Percentiles rank a stretch among this genome's conserved stretches.
These are phyloP conservation scores for Brassica balearica DNA, from an alignment of 441 rosid species.

Conservation along the genomic window DNA sequence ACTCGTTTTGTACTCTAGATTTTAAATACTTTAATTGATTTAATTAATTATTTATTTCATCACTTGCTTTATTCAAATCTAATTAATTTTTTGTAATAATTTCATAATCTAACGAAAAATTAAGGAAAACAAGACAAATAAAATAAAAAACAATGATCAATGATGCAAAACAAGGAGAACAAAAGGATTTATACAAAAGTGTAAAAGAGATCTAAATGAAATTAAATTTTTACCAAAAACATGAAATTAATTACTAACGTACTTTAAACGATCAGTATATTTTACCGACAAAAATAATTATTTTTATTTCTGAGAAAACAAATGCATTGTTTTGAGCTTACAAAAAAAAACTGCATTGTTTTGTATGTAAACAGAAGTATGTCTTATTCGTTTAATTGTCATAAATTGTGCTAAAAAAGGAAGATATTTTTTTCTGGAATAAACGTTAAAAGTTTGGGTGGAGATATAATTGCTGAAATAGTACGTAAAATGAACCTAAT, in stretches of 20 bases:
- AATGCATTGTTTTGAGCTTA: background rate
- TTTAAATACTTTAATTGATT: background rate
- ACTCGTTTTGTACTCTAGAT: conserved; percentile 27
- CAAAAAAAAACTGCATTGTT: no score
- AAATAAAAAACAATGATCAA: no score
- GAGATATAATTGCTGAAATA: background rate
- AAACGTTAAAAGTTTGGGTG: background rate
- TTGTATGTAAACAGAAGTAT: background rate
- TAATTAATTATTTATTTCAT: background rate
- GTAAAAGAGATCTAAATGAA: background rate
- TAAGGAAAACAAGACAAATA: background rate
- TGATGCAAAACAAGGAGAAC: background rate
- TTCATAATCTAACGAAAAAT: background rate
- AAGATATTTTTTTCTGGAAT: background rate
- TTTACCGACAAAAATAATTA: background rate
- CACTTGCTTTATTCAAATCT: background rate
- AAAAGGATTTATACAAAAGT: background rate
- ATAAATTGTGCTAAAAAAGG: background rate
- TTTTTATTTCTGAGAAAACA: background rate
- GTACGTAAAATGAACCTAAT: background rate
- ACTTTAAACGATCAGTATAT: background rate
- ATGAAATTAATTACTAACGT: background rate
- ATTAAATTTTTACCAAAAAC: no score
- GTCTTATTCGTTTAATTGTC: background rate
- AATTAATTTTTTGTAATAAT: background rate